Evolutionary conservation across 306 rosid genomes (phyloP).

Genomic region (Clitoria ternatea): DNA sequence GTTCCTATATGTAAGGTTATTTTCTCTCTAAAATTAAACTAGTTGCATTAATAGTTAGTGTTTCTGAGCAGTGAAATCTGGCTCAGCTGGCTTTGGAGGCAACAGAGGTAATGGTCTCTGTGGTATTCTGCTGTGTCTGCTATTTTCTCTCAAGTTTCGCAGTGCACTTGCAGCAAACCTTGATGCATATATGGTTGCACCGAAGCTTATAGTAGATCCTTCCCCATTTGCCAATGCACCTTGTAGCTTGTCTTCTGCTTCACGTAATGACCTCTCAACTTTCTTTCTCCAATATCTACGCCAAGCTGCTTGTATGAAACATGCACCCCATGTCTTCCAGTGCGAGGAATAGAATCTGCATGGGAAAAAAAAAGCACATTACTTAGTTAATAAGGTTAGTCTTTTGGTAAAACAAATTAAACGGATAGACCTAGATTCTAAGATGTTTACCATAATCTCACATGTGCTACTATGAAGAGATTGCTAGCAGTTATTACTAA

Average conservation of each 20-base stretch:
- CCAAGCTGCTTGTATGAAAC: slow-evolving; percentile 76
- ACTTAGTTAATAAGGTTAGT: not conserved
- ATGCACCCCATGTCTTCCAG: slow-evolving; percentile 77
- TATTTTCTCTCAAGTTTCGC: slow-evolving; percentile 26
- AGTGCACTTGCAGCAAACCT: slow-evolving; percentile 42
- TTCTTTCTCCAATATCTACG: slow-evolving; percentile 50
- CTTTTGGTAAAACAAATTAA: not conserved
- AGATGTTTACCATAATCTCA: not conserved
- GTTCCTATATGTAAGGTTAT: too few species aligned
- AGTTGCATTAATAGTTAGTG: not conserved
- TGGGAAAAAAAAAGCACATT: not conserved
- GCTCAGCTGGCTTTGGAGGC: slow-evolving; percentile 71
- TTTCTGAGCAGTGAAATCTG: slow-evolving; percentile 46
- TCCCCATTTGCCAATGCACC: slow-evolving; percentile 31
- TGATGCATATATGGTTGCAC: slow-evolving; percentile 66
- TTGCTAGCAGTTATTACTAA: not conserved
- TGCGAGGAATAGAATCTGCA: slow-evolving; percentile 43
- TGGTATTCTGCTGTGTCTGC: slow-evolving; percentile 16
- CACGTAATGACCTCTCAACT: slow-evolving; percentile 39
- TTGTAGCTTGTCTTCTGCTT: slow-evolving; percentile 44
- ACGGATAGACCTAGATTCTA: not conserved
- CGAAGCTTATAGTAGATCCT: slow-evolving; percentile 38
- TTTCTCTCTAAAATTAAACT: not conserved
- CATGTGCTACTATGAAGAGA: not conserved
- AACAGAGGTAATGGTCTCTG: slow-evolving; percentile 40